These are phyloP conservation scores for Thraustotheca clavata DNA, from an alignment of 352 stramenopile genomes.

Conservation along the genomic window DNA sequence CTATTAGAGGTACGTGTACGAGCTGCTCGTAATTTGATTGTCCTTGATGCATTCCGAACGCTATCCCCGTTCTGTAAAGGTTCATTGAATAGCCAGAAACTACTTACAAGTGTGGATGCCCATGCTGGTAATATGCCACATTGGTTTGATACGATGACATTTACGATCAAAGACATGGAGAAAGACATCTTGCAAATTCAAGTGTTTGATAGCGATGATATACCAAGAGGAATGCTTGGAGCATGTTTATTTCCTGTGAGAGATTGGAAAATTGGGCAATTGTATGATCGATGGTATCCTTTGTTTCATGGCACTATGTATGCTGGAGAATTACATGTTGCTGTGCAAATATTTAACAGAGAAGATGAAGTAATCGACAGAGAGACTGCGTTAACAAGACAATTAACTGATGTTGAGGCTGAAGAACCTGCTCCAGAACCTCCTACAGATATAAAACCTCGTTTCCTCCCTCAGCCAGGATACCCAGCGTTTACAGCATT, in stretches of 20 bases:
- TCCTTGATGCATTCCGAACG: neutral
- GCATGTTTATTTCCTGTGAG: constrained; percentile 6
- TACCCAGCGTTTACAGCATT: constrained; percentile 1
- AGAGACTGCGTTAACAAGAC: too few species aligned
- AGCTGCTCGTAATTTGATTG: neutral
- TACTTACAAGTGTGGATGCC: neutral
- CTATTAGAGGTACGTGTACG: constrained; percentile 9
- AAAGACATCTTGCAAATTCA: neutral
- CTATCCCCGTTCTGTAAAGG: neutral
- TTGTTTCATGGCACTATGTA: constrained; percentile 7
- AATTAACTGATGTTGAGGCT: too few species aligned
- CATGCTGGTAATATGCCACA: constrained; percentile 3
- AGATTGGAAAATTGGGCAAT: neutral
- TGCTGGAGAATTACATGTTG: neutral
- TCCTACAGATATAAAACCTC: neutral
- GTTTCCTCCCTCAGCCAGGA: constrained; percentile 11
- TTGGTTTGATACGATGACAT: constrained; percentile 8
- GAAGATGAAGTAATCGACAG: too few species aligned
- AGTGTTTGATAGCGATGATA: neutral
- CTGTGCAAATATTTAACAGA: constrained; percentile 1
- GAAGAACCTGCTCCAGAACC: neutral
- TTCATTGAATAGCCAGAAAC: neutral
- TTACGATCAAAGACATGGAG: neutral
- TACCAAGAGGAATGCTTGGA: constrained; percentile 8
- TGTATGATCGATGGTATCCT: constrained; percentile 17